phyloP scores from a whole-genome alignment of 768 basidiomycete species.

The Kwoniella sp. region DNA sequence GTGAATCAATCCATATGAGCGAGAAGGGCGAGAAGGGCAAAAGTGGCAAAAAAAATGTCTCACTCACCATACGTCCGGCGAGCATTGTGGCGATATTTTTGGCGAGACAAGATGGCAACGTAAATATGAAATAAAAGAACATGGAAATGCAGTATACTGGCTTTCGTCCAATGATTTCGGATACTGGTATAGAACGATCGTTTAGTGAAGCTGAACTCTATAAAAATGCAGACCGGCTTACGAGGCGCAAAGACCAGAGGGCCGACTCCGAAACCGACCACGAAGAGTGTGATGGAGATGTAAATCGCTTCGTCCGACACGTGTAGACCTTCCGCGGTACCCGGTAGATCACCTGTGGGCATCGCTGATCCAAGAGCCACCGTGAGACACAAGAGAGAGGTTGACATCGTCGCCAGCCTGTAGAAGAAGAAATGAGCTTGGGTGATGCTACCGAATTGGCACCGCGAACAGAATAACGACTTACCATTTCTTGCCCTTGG shows the following conservation, averaged over 20 bases:
- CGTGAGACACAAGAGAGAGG: conserved; percentile 41
- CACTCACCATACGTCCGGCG: conserved; percentile 44
- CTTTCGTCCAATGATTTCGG: conserved; percentile 47
- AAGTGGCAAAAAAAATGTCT: neutral
- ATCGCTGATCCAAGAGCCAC: conserved; percentile 46
- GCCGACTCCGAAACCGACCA: conserved; percentile 51
- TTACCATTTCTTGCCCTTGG: conserved; percentile 37
- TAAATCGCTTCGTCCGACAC: conserved; percentile 37
- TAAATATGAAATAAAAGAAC: conserved; percentile 51
- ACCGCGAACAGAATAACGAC: neutral
- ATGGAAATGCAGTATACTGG: conserved; percentile 47
- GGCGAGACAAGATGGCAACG: conserved; percentile 51
- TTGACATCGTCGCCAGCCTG: conserved; percentile 27
- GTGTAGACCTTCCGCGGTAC: conserved; percentile 34
- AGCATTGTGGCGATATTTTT: conserved; percentile 45
- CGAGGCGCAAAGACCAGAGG: conserved; percentile 49
- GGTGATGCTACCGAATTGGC: too few relatives aligned
- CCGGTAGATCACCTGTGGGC: conserved; percentile 44
- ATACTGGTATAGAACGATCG: conserved; percentile 9
- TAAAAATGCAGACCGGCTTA: conserved; percentile 7
- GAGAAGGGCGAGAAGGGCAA: neutral
- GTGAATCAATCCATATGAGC: neutral
- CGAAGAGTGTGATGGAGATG: conserved; percentile 39
- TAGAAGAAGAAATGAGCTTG: neutral
- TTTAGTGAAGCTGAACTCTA: neutral